These are phyloP conservation scores for Panaeolus papilionaceus DNA, from an alignment of 768 basidiomycete genomes.

Conservation along the genomic window DNA sequence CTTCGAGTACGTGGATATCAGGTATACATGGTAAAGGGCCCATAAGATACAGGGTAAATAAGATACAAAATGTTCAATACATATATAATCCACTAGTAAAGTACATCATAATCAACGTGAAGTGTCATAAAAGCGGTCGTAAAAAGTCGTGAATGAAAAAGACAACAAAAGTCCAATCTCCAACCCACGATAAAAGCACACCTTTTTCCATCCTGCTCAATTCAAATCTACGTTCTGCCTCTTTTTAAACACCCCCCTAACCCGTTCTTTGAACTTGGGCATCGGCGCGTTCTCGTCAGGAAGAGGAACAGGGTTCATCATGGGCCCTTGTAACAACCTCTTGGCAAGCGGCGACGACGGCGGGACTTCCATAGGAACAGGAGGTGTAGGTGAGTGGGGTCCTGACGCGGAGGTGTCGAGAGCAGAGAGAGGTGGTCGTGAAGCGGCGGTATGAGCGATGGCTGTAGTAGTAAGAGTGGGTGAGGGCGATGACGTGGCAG, in stretches of 20 bases:
- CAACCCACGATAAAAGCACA: no score
- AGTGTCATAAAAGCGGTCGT: no score
- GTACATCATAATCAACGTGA: no score
- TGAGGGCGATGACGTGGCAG: neutral
- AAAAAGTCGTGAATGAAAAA: no score
- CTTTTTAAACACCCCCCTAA: neutral
- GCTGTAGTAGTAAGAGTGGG: neutral
- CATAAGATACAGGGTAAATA: no score
- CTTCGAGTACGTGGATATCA: no score
- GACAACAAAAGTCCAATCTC: no score
- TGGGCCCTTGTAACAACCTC: neutral
- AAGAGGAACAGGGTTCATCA: neutral
- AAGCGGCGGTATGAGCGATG: neutral
- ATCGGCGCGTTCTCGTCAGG: slow-evolving; percentile 4
- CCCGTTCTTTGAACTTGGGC: neutral
- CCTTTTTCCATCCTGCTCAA: neutral
- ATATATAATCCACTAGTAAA: no score
- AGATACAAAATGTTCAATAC: no score
- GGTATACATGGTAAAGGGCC: no score
- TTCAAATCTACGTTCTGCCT: neutral
- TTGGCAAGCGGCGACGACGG: neutral
- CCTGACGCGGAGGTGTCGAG: neutral
- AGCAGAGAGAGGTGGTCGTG: neutral
- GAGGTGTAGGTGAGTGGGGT: neutral
- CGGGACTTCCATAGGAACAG: neutral